phyloP scores from a whole-genome alignment of 257 asterid genomes.

The Fraxinus americana region DNA sequence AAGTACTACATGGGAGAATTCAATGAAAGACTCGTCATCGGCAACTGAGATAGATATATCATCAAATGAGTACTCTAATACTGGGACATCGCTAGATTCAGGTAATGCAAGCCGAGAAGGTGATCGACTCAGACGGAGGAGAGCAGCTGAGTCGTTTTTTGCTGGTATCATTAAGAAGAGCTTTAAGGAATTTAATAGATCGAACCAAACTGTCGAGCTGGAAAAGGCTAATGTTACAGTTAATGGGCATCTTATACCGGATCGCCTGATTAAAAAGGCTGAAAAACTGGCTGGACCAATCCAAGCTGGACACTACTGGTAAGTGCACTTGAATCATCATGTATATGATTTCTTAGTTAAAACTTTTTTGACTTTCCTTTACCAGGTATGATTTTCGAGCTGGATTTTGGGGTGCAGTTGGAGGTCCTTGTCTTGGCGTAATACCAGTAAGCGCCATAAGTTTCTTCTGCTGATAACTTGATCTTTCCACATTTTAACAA shows the following conservation, averaged over 20 bases:
- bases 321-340: slow-evolving; percentile 10
- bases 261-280: slow-evolving; percentile 66
- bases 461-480: not conserved
- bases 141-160: slow-evolving; percentile 52
- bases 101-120: slow-evolving; percentile 55
- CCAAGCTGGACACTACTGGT: slow-evolving; percentile 91
- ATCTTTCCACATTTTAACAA: slow-evolving; percentile 2
- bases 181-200: slow-evolving; percentile 43
- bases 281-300: slow-evolving; percentile 77
- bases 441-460: slow-evolving; percentile 64
- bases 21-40: slow-evolving; percentile 46
- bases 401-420: slow-evolving; percentile 95
- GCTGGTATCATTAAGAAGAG: slow-evolving; percentile 59
- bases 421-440: slow-evolving; percentile 92
- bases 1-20: slow-evolving; percentile 29
- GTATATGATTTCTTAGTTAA: not conserved
- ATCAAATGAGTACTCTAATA: slow-evolving; percentile 68
- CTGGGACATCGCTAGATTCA: slow-evolving; percentile 75
- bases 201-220: slow-evolving; percentile 35
- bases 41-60: slow-evolving; percentile 84
- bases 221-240: slow-evolving; percentile 61
- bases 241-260: slow-evolving; percentile 70
- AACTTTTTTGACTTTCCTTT: slow-evolving; percentile 15
- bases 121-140: slow-evolving; percentile 41
- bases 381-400: slow-evolving; percentile 92